Conservation (phyloP, 257 asterid species). For the Avicennia marina region DNA sequence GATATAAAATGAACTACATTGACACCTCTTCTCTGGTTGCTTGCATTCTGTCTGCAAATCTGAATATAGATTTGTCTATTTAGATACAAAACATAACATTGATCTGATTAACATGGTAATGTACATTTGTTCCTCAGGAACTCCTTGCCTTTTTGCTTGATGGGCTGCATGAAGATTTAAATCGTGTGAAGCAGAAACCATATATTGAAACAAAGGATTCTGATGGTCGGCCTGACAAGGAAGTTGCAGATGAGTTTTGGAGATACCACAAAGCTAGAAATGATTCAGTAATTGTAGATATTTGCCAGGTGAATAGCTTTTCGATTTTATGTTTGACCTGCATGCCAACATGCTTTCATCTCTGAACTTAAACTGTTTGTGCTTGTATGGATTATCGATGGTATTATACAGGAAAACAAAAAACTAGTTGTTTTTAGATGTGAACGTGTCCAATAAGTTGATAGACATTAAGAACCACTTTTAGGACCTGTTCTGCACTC, state of each 20-base stretch:
- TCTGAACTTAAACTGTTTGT: background rate
- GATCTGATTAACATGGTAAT: conserved; percentile 11
- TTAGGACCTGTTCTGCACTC: too few relatives aligned
- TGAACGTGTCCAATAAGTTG: background rate
- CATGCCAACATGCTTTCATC: background rate
- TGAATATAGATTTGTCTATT: too few relatives aligned
- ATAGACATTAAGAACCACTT: too few relatives aligned
- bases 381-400: background rate
- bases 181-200: conserved; percentile 95
- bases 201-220: conserved; percentile 79
- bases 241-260: conserved; percentile 92
- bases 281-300: conserved; percentile 88
- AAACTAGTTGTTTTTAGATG: background rate
- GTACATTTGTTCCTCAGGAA: conserved; percentile 47
- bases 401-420: too few relatives aligned
- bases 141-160: conserved; percentile 96
- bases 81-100: too few relatives aligned
- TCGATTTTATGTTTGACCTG: conserved; percentile 1
- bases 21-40: too few relatives aligned
- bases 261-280: conserved; percentile 92
- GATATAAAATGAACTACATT: too few relatives aligned
- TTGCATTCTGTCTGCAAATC: too few relatives aligned
- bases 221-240: conserved; percentile 81
- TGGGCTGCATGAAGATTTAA: conserved; percentile 96
- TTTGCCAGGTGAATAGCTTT: conserved; percentile 65